Conservation (phyloP, 306 rosid genomes). For the Psophocarpus tetragonolobus region DNA sequence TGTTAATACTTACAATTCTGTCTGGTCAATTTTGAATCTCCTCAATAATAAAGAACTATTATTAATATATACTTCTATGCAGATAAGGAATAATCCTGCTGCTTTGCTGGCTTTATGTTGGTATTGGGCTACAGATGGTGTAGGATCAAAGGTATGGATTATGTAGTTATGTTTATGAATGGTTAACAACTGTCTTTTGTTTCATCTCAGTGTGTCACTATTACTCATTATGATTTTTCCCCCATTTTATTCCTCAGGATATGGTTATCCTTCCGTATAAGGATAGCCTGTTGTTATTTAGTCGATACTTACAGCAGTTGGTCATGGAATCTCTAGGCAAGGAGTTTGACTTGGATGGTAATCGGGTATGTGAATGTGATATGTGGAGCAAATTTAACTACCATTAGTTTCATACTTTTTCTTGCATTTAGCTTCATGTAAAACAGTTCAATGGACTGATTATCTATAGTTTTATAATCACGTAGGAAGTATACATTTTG, state of each 20-base stretch:
- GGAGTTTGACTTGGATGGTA: slow-evolving; percentile 97
- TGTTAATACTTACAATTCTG: neutral
- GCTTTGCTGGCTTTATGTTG: slow-evolving; percentile 92
- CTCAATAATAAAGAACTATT: neutral
- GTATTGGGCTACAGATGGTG: slow-evolving; percentile 97
- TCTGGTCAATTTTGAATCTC: slow-evolving; percentile 10
- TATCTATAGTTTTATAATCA: slow-evolving; percentile 1
- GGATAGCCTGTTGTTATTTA: slow-evolving; percentile 86
- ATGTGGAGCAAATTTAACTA: neutral
- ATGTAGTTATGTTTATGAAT: neutral
- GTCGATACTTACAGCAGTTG: slow-evolving; percentile 94
- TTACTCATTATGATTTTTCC: slow-evolving; percentile 24
- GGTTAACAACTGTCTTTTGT: slow-evolving; percentile 9
- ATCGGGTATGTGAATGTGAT: slow-evolving; percentile 61
- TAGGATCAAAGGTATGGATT: slow-evolving; percentile 79
- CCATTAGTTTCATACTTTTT: neutral
- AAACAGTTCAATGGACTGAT: neutral
- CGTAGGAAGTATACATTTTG: neutral
- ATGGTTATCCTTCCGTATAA: slow-evolving; percentile 99
- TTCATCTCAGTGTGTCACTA: slow-evolving; percentile 5
- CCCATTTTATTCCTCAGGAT: slow-evolving; percentile 58
- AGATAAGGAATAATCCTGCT: slow-evolving; percentile 62
- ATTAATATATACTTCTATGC: slow-evolving; percentile 2
- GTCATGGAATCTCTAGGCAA: slow-evolving; percentile 99
- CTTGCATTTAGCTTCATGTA: neutral